phyloP scores from a whole-genome alignment of 2,329 filamentous ascomycete genomes.

The Davidsoniella virescens region DNA sequence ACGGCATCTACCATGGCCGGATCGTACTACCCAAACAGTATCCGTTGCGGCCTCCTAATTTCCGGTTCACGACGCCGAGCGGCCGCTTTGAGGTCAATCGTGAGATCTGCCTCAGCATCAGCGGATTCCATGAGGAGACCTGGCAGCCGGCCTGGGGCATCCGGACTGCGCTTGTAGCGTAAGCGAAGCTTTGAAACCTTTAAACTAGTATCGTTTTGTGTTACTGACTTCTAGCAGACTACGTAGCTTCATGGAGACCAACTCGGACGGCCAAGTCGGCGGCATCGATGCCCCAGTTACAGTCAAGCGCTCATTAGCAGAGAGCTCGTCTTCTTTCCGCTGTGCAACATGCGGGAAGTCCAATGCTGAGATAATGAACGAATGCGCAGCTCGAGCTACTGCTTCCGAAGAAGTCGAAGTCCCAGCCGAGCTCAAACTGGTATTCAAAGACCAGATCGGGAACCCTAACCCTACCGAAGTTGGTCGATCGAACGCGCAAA shows the following conservation, averaged over 20 bases:
- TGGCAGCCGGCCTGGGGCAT: slow-evolving; percentile 99
- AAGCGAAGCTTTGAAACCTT: slow-evolving; percentile 13
- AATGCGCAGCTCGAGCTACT: slow-evolving; percentile 40
- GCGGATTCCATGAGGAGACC: slow-evolving; percentile 90
- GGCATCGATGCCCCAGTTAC: slow-evolving; percentile 62
- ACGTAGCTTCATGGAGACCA: slow-evolving; percentile 83
- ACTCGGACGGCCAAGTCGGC: slow-evolving; percentile 74
- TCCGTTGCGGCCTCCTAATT: slow-evolving; percentile 81
- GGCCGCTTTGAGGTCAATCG: slow-evolving; percentile 92
- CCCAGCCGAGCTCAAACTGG: slow-evolving; percentile 44
- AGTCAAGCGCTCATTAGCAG: slow-evolving; percentile 53
- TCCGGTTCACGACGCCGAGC: slow-evolving; percentile 83
- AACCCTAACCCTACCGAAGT: neutral
- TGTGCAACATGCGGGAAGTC: slow-evolving; percentile 55
- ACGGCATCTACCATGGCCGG: slow-evolving; percentile 85
- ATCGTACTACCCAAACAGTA: slow-evolving; percentile 83
- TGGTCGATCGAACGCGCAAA: neutral
- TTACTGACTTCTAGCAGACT: slow-evolving; percentile 27
- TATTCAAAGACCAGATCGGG: slow-evolving; percentile 54
- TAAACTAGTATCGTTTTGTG: neutral
- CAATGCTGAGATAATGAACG: slow-evolving; percentile 59
- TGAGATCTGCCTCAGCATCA: slow-evolving; percentile 90
- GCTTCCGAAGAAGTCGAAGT: slow-evolving; percentile 23
- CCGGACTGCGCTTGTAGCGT: slow-evolving; percentile 63
- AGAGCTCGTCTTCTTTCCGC: slow-evolving; percentile 45